Evolutionary conservation across 2,329 filamentous ascomycete species (phyloP).

Genomic region (Zymoseptoria brevis): DNA sequence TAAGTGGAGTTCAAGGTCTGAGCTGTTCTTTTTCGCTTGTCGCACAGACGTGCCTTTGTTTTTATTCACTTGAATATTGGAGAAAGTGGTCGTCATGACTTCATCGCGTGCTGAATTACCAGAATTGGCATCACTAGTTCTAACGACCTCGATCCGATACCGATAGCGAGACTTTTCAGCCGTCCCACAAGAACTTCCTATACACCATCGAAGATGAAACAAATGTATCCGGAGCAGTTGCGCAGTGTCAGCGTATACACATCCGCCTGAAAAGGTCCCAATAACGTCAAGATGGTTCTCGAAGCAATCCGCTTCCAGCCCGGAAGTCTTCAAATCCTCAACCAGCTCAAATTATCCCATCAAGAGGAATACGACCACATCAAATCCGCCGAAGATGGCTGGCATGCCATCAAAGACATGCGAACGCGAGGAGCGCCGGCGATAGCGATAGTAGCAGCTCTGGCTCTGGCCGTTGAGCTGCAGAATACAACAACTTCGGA

Average conservation of each 20-base stretch:
- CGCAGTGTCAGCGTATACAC: background rate
- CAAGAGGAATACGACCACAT: conserved; percentile 70
- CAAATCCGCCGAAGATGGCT: conserved; percentile 63
- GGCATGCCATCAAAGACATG: conserved; percentile 77
- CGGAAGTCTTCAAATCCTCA: conserved; percentile 66
- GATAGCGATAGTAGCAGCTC: conserved; percentile 93
- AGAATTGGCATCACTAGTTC: background rate
- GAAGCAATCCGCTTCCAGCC: conserved; percentile 70
- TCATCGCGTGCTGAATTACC: background rate
- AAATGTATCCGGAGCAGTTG: too few relatives aligned
- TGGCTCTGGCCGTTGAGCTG: conserved; percentile 81
- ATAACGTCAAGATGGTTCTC: conserved; percentile 44
- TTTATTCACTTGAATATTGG: background rate
- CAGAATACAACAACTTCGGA: conserved; percentile 46
- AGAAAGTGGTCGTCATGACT: background rate
- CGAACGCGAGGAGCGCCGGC: conserved; percentile 76
- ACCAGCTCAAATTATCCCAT: conserved; percentile 76
- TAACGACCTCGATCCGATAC: background rate
- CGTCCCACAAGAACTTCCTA: background rate
- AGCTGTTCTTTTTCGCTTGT: background rate
- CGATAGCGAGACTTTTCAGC: background rate
- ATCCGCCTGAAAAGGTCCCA: background rate
- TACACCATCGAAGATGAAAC: too few relatives aligned
- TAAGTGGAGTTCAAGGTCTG: background rate
- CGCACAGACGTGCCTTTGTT: background rate